Conservation (phyloP, 1,139 yeast genomes). For the Zygosaccharomyces sapae region DNA sequence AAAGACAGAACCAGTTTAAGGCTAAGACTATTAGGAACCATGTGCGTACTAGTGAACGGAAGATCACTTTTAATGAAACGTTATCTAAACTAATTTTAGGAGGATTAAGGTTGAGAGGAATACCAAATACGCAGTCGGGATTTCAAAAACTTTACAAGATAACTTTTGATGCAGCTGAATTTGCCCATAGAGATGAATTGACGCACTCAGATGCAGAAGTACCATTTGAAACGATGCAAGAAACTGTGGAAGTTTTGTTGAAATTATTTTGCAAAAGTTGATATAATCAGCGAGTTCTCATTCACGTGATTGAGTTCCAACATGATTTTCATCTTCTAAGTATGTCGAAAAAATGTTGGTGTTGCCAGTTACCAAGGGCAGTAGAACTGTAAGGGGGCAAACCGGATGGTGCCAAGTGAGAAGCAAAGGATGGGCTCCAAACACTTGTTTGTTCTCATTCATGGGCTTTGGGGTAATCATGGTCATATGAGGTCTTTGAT, state of each 20-base stretch:
- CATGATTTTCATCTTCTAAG: background rate
- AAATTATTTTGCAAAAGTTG: constrained; percentile 26
- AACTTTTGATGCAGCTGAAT: constrained; percentile 34
- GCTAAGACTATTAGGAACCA: constrained; percentile 17
- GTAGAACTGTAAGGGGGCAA: background rate
- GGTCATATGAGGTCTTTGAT: constrained; percentile 64
- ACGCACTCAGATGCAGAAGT: constrained; percentile 15
- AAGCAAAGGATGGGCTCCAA: constrained; percentile 30
- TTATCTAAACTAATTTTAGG: constrained; percentile 31
- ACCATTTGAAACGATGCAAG: constrained; percentile 28
- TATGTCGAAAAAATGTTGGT: no score
- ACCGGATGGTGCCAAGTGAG: background rate
- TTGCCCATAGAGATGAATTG: constrained; percentile 30
- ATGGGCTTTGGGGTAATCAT: constrained; percentile 88
- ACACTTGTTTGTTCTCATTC: constrained; percentile 75
- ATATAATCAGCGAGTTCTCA: background rate
- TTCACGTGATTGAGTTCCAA: background rate
- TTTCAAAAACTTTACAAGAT: constrained; percentile 32
- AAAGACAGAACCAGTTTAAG: constrained; percentile 14
- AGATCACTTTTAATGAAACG: constrained; percentile 29
- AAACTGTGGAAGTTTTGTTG: constrained; percentile 28
- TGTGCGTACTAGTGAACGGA: constrained; percentile 22
- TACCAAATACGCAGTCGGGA: constrained; percentile 27
- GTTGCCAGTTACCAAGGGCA: no score
- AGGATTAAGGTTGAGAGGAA: constrained; percentile 32